Percentiles rank a stretch among this genome's conserved stretches.
These are phyloP conservation scores for Stagonosporopsis vannaccii DNA, from an alignment of 2,329 filamentous ascomycete species.

Conservation along the genomic window DNA sequence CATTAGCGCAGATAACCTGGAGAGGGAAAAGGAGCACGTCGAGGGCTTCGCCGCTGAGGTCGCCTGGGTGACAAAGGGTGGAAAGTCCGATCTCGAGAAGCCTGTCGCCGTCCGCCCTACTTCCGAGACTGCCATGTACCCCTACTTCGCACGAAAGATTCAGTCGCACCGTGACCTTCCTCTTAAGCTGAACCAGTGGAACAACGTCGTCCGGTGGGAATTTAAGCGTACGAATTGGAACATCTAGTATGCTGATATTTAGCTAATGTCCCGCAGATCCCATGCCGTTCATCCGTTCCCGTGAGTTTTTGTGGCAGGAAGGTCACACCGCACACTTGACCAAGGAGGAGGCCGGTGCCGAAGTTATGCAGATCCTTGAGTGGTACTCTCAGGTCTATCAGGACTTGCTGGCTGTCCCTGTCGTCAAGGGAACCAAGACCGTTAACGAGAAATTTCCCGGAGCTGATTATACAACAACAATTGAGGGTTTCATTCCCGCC, in stretches of 20 bases:
- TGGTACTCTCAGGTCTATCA: constrained; percentile 93
- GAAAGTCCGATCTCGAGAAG: constrained; percentile 90
- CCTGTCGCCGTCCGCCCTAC: constrained; percentile 74
- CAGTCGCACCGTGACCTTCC: constrained; percentile 94
- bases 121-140: constrained; percentile 87
- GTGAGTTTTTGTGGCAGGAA: constrained; percentile 99
- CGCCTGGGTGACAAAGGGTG: constrained; percentile 88
- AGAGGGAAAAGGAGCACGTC: constrained; percentile 91
- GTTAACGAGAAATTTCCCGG: constrained; percentile 98
- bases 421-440: constrained; percentile 93
- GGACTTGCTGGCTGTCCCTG: constrained; percentile 90
- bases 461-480: constrained; percentile 94
- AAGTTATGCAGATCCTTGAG: constrained; percentile 92
- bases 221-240: constrained; percentile 69
- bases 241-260: constrained; percentile 47
- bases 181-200: constrained; percentile 96
- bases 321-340: constrained; percentile 93
- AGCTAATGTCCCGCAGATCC: constrained; percentile 47
- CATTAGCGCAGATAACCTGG: constrained; percentile 82
- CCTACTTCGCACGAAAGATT: constrained; percentile 97
- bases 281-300: constrained; percentile 78
- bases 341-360: constrained; percentile 78
- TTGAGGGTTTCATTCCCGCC: constrained; percentile 94
- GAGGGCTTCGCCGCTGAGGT: constrained; percentile 96
- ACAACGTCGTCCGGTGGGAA: constrained; percentile 94